Evolutionary conservation across 2,329 filamentous ascomycete species (phyloP), one percentile per base, ranked within the genome.

Genomic region (Trichoderma arundinaceum): DNA sequence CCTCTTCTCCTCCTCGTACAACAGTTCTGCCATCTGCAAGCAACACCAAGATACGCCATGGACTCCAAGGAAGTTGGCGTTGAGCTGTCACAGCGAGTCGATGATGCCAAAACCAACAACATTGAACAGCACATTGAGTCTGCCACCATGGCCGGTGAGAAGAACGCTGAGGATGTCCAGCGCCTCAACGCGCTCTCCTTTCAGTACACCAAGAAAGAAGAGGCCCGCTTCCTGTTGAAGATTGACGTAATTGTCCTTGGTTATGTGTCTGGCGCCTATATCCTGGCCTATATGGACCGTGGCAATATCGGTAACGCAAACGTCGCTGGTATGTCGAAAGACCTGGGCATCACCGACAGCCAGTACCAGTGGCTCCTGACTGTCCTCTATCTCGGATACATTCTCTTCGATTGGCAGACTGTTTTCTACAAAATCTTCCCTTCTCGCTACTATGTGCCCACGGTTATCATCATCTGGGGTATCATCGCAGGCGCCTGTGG

Each of bases 291-390:
- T 33, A 46, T 64, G 33, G 61, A 64, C 49, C 61, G 61, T 15
- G 49, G 49, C 41, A 64, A 64, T 43, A 57, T 64, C 38, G 61
- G 61, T 28, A 65, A 65, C 32, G 63, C 63, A 5, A 52, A 59
- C 19, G 48, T 48, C 13, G 53, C 54, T 8, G 63, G 63, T 10
- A 44, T 38, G 46, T 32, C 43, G 15, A 33, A 65, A 12, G 46
- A 46, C 7, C 48, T 59, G n/a, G 19, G 28, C 38, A n/a, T 65
- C 13, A 38, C 13, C 22, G 54, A 39, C 6, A 19, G 15, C n/a
- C 43, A 68, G 5, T 69, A 65, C 61, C 32, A 54, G 4, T 69
- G 68, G 68, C 65, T 69, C 5, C 60, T 69, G 35, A 59, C 65
- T 8, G 32, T 65, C 5, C 66, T 69, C 32, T 69, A 69, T 54